Evolutionary conservation across 768 basidiomycete species (phyloP).

Genomic region (Lactarius psammicola): DNA sequence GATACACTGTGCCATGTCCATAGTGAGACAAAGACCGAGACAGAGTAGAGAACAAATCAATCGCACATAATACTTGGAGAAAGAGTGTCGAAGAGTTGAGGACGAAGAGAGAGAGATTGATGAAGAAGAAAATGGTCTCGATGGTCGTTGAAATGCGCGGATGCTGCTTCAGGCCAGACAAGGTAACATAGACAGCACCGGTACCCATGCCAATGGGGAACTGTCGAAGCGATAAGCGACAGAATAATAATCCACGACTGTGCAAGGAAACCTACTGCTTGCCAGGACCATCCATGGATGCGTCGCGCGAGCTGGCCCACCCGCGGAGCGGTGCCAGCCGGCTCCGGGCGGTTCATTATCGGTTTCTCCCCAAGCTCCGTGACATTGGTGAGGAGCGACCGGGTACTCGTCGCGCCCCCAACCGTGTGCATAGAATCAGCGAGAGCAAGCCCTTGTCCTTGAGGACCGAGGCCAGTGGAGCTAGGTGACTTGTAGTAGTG

Average conservation of each 20-base stretch:
- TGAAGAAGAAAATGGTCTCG: conserved; percentile 47
- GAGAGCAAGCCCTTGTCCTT: neutral
- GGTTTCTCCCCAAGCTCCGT: neutral
- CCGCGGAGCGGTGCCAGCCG: neutral
- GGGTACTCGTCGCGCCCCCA: neutral
- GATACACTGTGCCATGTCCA: conserved; percentile 40
- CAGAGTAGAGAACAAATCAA: neutral
- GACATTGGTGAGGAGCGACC: neutral
- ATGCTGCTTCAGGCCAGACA: conserved; percentile 42
- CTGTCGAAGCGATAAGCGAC: conserved; percentile 31
- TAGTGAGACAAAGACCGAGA: neutral
- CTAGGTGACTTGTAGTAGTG: neutral
- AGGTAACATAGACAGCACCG: conserved; percentile 49
- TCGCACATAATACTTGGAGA: conserved; percentile 44
- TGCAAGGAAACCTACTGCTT: conserved; percentile 40
- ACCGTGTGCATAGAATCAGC: neutral
- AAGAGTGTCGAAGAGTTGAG: conserved; percentile 44
- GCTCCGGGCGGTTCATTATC: neutral
- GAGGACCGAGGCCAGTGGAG: neutral
- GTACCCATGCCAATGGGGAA: conserved; percentile 53
- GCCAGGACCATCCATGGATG: conserved; percentile 54
- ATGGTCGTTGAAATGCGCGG: conserved; percentile 36
- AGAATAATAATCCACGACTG: neutral
- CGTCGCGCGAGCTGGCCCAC: conserved; percentile 40
- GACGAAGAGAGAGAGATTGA: conserved; percentile 45